Evolutionary conservation across 2,329 filamentous ascomycete genomes (phyloP).

Genomic region (Ascocoryne sarcoides): DNA sequence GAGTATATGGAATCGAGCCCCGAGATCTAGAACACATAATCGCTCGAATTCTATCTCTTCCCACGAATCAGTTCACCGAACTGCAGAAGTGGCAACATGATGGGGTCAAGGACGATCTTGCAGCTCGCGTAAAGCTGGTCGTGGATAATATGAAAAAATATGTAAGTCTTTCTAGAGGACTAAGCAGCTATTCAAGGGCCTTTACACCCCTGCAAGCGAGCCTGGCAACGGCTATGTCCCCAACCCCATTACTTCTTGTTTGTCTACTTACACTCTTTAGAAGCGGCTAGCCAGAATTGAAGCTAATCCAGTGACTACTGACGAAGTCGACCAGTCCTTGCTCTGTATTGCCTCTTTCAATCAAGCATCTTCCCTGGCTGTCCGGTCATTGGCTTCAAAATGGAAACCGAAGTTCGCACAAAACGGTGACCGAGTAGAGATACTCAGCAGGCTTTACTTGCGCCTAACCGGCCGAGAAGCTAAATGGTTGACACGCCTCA

Average conservation of each 20-base stretch:
- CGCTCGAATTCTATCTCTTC: constrained; percentile 55
- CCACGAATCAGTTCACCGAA: constrained; percentile 49
- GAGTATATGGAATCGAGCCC: constrained; percentile 65
- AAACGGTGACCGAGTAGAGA: constrained; percentile 25
- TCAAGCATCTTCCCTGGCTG: constrained; percentile 59
- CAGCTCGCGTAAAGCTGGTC: constrained; percentile 35
- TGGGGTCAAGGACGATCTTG: constrained; percentile 56
- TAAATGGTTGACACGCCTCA: constrained; percentile 79
- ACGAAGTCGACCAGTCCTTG: constrained; percentile 62
- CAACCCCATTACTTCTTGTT: too few species aligned
- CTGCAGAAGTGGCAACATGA: constrained; percentile 51
- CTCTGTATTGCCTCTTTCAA: constrained; percentile 58
- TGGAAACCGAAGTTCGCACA: too few species aligned
- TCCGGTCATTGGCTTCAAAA: constrained; percentile 33
- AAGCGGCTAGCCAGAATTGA: constrained; percentile 4
- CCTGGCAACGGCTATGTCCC: too few species aligned
- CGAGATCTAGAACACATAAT: constrained; percentile 57
- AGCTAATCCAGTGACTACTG: constrained; percentile 47
- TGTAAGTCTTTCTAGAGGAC: too few species aligned
- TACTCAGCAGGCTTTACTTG: constrained; percentile 48
- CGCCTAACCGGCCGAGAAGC: constrained; percentile 58
- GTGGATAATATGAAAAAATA: constrained; percentile 12
- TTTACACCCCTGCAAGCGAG: too few species aligned
- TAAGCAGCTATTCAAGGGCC: too few species aligned
- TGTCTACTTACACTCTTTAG: constrained; percentile 11